Conservation (phyloP, 2,329 filamentous ascomycete genomes). For the Fusarium mangiferae region DNA sequence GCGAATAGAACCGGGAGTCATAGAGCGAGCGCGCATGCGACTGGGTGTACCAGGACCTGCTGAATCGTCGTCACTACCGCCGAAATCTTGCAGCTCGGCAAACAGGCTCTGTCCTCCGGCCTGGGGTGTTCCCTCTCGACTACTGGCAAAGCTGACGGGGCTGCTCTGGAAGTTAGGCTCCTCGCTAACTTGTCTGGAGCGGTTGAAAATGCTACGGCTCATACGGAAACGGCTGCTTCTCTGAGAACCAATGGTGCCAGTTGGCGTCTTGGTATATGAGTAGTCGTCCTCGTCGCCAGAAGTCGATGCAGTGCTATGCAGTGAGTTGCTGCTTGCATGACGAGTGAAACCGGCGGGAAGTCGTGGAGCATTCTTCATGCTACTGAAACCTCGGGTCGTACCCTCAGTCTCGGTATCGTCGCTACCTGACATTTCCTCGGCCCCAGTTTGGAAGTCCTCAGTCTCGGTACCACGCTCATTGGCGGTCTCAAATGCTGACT, state of each 20-base stretch:
- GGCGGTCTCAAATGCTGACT: slow-evolving; percentile 72
- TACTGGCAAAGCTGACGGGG: slow-evolving; percentile 65
- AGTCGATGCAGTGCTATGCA: slow-evolving; percentile 88
- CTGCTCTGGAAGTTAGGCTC: slow-evolving; percentile 68
- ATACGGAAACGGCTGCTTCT: slow-evolving; percentile 76
- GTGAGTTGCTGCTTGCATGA: slow-evolving; percentile 71
- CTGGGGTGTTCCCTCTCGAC: slow-evolving; percentile 61
- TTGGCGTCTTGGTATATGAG: slow-evolving; percentile 69
- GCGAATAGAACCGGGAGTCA: slow-evolving; percentile 60
- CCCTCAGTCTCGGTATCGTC: slow-evolving; percentile 94
- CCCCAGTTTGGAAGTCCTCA: slow-evolving; percentile 94
- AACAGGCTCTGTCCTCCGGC: slow-evolving; percentile 79
- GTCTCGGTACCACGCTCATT: slow-evolving; percentile 89
- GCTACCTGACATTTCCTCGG: slow-evolving; percentile 79
- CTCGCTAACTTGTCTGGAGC: slow-evolving; percentile 70
- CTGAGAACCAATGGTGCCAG: slow-evolving; percentile 67
- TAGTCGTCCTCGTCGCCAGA: slow-evolving; percentile 78
- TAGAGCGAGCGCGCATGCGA: slow-evolving; percentile 58
- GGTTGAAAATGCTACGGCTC: slow-evolving; percentile 68
- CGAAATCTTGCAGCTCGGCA: slow-evolving; percentile 86
- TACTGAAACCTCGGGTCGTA: slow-evolving; percentile 56
- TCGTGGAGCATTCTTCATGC: slow-evolving; percentile 55
- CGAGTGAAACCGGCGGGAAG: slow-evolving; percentile 51
- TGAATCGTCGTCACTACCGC: slow-evolving; percentile 78
- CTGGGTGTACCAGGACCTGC: slow-evolving; percentile 66